Base-by-base conservation (phyloP, 2,329 filamentous ascomycete genomes). In the Escovopsis sp. region DNA sequence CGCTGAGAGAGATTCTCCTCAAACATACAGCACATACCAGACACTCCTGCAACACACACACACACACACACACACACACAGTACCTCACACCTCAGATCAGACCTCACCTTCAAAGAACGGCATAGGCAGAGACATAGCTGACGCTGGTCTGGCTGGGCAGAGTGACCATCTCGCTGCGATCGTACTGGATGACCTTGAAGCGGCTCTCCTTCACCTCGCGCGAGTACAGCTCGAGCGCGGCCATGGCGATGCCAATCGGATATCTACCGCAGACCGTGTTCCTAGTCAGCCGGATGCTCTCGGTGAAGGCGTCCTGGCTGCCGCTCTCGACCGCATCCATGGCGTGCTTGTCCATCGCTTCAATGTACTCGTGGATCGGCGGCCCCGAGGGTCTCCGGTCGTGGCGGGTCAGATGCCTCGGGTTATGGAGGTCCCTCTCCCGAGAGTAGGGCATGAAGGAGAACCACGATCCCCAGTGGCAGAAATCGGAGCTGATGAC, bases 51-150 rank as follows among this genome's bases (percentile, higher is more conserved):
- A 15, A 15, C 15, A 15, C 15, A 15, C 15, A 15, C 15, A 15
- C 15, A 15, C 15, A 15, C 15, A 15, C 15, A 15, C 15, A 15
- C 15, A 15, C 15, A 15, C 15, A 15, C 15, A 15, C 15, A 15
- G 15, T 15, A 15, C 15, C 15, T 15, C 15, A 35, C 33, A 6
- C 33, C 18, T 35, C 33, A n/a, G 5, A 12, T 35, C 33, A 35
- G 18, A 35, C 6, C 39, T 12, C 23, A 23, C 11, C 9, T 4
- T 45, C 41, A 87, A 32, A 87, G 56, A 12, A 88, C 69, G 8
- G 88, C 86, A 68, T 91, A 94, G 4, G 87, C 91, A 58, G 88
- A 89, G 3, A 85, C 87, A 61, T 98, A 98, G 63, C 88, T 95
- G 41, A 98, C 91, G 52, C 88, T 95, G 50, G 80, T 91, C 49